Percentiles rank a stretch among this genome's conserved stretches.
These are phyloP conservation scores for Hypoxylon sp. DNA, from an alignment of 2,329 filamentous ascomycete species.

Conservation along the genomic window DNA sequence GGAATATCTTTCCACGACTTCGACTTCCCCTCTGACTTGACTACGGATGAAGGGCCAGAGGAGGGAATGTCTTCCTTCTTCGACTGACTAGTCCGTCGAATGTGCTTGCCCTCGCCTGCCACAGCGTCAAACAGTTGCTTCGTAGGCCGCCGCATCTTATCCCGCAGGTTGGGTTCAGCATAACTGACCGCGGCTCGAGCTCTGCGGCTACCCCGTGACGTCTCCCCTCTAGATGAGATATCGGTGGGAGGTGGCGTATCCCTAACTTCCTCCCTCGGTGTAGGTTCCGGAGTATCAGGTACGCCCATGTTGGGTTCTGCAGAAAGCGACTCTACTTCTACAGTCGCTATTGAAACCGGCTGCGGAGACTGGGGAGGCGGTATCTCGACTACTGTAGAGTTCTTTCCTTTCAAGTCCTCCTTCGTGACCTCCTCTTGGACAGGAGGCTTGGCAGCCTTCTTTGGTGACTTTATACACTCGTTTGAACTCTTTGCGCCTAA, in stretches of 20 bases:
- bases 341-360: constrained; percentile 38
- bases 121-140: constrained; percentile 83
- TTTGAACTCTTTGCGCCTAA: constrained; percentile 71
- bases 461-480: constrained; percentile 70
- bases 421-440: constrained; percentile 56
- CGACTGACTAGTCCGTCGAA: constrained; percentile 58
- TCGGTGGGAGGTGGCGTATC: constrained; percentile 73
- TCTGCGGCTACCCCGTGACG: constrained; percentile 74
- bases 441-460: constrained; percentile 59
- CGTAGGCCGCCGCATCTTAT: constrained; percentile 86
- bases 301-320: constrained; percentile 59
- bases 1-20: constrained; percentile 52
- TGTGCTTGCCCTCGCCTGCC: constrained; percentile 69
- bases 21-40: constrained; percentile 56
- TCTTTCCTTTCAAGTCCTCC: constrained; percentile 56
- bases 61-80: constrained; percentile 49
- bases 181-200: constrained; percentile 80
- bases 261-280: constrained; percentile 54
- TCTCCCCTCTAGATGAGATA: constrained; percentile 68
- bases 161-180: constrained; percentile 82
- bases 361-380: constrained; percentile 40
- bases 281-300: constrained; percentile 64
- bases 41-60: constrained; percentile 48
- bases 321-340: constrained; percentile 53
- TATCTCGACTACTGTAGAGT: constrained; percentile 50